These are phyloP conservation scores for Pleurotus salmoneostramineus DNA, from an alignment of 768 basidiomycete genomes.

Conservation along the genomic window DNA sequence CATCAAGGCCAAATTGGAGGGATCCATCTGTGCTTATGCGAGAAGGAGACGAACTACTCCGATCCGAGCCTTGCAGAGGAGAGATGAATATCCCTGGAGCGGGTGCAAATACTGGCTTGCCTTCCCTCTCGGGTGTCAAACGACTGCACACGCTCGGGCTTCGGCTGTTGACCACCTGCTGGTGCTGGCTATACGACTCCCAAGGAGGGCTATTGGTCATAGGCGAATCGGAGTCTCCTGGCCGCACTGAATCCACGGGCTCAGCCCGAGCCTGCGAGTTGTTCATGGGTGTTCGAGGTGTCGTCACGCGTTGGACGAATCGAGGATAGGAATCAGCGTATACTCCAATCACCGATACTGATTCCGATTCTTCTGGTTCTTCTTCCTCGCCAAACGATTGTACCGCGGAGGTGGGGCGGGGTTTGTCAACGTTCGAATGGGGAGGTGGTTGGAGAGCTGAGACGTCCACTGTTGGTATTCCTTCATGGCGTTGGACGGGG, in stretches of 20 bases:
- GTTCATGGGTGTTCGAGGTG: conserved; percentile 2
- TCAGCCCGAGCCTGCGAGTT: not conserved
- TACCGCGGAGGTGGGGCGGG: no score
- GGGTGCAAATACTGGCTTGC: conserved; percentile 25
- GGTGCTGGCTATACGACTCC: not conserved
- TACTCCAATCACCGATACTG: not conserved
- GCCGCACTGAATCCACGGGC: no score
- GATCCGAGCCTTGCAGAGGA: conserved; percentile 19
- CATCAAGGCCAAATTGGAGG: no score
- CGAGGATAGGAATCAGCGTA: not conserved
- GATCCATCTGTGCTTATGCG: no score
- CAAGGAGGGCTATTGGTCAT: not conserved
- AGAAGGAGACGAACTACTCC: not conserved
- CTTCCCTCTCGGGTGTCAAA: not conserved
- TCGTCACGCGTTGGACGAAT: not conserved
- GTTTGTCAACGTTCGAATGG: no score
- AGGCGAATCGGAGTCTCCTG: not conserved
- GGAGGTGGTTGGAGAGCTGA: not conserved
- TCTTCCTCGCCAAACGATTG: not conserved
- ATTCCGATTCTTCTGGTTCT: not conserved
- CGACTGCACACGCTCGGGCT: not conserved
- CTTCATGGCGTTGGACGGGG: not conserved
- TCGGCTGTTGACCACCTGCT: no score
- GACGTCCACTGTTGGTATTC: not conserved
- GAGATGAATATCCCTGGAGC: conserved; percentile 34